Percentiles rank a stretch among this genome's conserved stretches.
phyloP scores from a whole-genome alignment of 129 eudicot species.

The Centaurea solstitialis region DNA sequence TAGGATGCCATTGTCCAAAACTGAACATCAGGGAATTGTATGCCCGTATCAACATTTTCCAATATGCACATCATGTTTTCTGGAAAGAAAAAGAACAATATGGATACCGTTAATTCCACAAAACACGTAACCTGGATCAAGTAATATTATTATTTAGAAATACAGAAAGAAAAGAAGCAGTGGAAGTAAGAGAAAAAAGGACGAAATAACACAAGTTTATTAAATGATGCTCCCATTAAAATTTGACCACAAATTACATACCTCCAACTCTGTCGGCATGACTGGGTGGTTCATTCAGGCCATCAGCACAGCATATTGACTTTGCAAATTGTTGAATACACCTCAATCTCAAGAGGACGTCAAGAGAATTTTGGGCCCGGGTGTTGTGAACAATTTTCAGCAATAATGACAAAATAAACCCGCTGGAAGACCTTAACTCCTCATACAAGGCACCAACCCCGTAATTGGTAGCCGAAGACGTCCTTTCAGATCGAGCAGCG shows the following conservation, averaged over 20 bases:
- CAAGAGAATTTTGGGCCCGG: slow-evolving; percentile 49
- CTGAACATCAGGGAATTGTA: slow-evolving; percentile 62
- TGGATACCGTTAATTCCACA: neutral
- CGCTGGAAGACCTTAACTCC: slow-evolving; percentile 78
- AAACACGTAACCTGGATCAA: neutral
- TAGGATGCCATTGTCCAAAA: slow-evolving; percentile 76
- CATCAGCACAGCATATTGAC: slow-evolving; percentile 61
- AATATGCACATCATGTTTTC: slow-evolving; percentile 64
- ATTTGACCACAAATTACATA: slow-evolving; percentile 21
- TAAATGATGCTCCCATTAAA: neutral
- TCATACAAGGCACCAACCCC: slow-evolving; percentile 53
- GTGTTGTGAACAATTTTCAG: slow-evolving; percentile 57
- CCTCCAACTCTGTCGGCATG: slow-evolving; percentile 48
- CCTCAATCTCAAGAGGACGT: slow-evolving; percentile 63
- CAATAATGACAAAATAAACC: slow-evolving; percentile 79
- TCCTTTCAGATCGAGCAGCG: slow-evolving; percentile 72
- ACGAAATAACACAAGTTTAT: neutral
- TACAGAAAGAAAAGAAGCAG: neutral
- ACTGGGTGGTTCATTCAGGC: slow-evolving; percentile 34
- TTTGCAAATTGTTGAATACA: slow-evolving; percentile 75
- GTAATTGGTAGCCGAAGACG: slow-evolving; percentile 52
- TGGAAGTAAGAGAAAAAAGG: neutral
- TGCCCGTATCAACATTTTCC: slow-evolving; percentile 66
- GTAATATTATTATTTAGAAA: neutral
- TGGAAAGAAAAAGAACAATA: slow-evolving; percentile 17